Evolutionary conservation across 2,329 filamentous ascomycete species (phyloP).

Genomic region (Fusarium floridanum): DNA sequence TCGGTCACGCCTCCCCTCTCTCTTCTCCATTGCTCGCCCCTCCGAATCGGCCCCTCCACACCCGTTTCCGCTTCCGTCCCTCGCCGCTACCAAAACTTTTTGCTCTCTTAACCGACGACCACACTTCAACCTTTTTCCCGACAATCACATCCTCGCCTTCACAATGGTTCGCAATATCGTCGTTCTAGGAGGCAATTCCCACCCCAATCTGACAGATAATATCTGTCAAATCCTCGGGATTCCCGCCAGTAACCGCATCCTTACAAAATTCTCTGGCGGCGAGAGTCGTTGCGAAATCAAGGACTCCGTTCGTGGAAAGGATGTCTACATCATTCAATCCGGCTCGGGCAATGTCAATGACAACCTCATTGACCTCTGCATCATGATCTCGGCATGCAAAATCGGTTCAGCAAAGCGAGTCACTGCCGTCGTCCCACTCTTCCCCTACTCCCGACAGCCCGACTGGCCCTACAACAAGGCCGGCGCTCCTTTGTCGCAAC

Average conservation of each 20-base stretch:
- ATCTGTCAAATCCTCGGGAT: constrained; percentile 92
- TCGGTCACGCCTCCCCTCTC: constrained; percentile 22
- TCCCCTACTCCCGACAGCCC: constrained; percentile 96
- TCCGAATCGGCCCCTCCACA: constrained; percentile 48
- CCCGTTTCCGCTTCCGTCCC: constrained; percentile 46
- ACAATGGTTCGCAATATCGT: constrained; percentile 95
- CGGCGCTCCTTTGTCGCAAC: constrained; percentile 86
- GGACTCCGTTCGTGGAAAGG: constrained; percentile 96
- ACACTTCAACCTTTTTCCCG: constrained; percentile 15
- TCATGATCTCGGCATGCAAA: constrained; percentile 99
- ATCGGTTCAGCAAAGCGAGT: constrained; percentile 91
- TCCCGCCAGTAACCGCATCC: constrained; percentile 83
- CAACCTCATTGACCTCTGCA: constrained; percentile 94
- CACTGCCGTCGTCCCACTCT: constrained; percentile 93
- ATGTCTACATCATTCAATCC: constrained; percentile 98
- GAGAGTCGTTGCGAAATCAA: constrained; percentile 96
- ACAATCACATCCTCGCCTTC: constrained; percentile 31
- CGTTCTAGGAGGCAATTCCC: constrained; percentile 91
- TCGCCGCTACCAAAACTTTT: constrained; percentile 45
- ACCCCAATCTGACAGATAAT: constrained; percentile 86
- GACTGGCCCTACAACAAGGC: constrained; percentile 97
- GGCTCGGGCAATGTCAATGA: constrained; percentile 95
- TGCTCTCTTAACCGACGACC: constrained; percentile 32
- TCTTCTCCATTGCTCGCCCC: constrained; percentile 34
- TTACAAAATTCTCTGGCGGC: constrained; percentile 93